phyloP scores from a whole-genome alignment of 2,329 filamentous ascomycete species.

The Phaeosphaeriaceae sp. region DNA sequence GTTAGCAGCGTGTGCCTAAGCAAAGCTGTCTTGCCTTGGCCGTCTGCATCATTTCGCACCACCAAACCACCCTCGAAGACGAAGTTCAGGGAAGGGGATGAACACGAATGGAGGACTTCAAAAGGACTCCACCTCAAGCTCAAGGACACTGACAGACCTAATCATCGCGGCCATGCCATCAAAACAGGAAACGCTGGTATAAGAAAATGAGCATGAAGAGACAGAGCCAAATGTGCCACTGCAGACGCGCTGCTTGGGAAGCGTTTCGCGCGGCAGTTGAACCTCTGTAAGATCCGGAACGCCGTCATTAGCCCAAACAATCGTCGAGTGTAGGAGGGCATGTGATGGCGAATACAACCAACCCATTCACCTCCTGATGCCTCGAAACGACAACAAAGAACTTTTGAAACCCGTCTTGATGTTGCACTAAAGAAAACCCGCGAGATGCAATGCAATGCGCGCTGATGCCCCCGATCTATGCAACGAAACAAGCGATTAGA shows the following conservation, averaged over 20 bases:
- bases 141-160: slow-evolving; percentile 9
- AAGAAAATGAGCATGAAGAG: slow-evolving; percentile 15
- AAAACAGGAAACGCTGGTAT: slow-evolving; percentile 19
- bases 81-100: slow-evolving; percentile 12
- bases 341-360: slow-evolving; percentile 5
- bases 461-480: slow-evolving; percentile 49
- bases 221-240: slow-evolving; percentile 26
- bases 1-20: slow-evolving; percentile 35
- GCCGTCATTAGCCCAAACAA: slow-evolving; percentile 23
- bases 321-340: not conserved
- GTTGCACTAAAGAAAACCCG: slow-evolving; percentile 33
- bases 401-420: slow-evolving; percentile 35
- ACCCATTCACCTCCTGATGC: slow-evolving; percentile 16
- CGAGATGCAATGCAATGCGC: slow-evolving; percentile 50
- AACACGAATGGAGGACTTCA: slow-evolving; percentile 13
- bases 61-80: slow-evolving; percentile 12
- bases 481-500: slow-evolving; percentile 50
- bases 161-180: slow-evolving; percentile 16
- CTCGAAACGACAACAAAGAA: slow-evolving; percentile 31
- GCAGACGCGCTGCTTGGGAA: slow-evolving; percentile 28
- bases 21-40: slow-evolving; percentile 21
- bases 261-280: slow-evolving; percentile 22
- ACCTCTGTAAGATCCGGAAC: slow-evolving; percentile 32
- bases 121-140: slow-evolving; percentile 5
- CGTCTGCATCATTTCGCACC: slow-evolving; percentile 2